Base-by-base conservation (phyloP, 2,329 filamentous ascomycete genomes). In the Hypoxylon sp. region DNA sequence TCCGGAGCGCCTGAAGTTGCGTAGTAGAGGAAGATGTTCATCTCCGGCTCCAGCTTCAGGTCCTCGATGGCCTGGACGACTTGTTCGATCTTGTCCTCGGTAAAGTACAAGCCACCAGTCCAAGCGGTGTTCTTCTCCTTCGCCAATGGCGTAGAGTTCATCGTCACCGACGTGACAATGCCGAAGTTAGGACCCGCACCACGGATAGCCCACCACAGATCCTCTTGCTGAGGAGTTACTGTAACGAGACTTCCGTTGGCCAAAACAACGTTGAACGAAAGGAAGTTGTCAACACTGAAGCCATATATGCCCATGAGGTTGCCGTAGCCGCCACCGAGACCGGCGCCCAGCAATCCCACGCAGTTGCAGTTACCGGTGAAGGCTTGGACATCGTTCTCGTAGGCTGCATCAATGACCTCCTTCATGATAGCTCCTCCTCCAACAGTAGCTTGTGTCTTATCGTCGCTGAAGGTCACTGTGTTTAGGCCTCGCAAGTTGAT, bases 181-280 rank as follows among this genome's bases (percentile, higher is more conserved):
- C 78, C 78, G 55, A 80, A 74, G 57, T 80, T 80, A 6, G 73
- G 75, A 1, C 75, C 78, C 2, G 78, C 78, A 11, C 78, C 78
- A 63, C 69, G 75, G 0, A 80, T 61, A 12, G 74, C 77, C 76
- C 76, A 80, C 57, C 78, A 69, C 0, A 80, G 62, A 51, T 79
- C 75, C 40, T 70, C 57, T 27, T 61, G 61, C 2, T 43, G 52
- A 2, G 41, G 37, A 7, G 61, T 66, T 12, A 66, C 64, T 2
- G 55, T 63, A 8, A 63, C 45, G 3, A 59, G 50, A 9, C 48
- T 47, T 11, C 66, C 65, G 16, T 61, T 59, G n/a, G 67, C 55
- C 2, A 59, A 54, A 15, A 71, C 63, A 3, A 71, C 48, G 11
- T 64, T 60, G 13, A 67, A 38, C 1, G 67, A 70, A 6, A 71